phyloP scores from a whole-genome alignment of 2,329 filamentous ascomycete genomes.

The Phaeosphaeria sp. region DNA sequence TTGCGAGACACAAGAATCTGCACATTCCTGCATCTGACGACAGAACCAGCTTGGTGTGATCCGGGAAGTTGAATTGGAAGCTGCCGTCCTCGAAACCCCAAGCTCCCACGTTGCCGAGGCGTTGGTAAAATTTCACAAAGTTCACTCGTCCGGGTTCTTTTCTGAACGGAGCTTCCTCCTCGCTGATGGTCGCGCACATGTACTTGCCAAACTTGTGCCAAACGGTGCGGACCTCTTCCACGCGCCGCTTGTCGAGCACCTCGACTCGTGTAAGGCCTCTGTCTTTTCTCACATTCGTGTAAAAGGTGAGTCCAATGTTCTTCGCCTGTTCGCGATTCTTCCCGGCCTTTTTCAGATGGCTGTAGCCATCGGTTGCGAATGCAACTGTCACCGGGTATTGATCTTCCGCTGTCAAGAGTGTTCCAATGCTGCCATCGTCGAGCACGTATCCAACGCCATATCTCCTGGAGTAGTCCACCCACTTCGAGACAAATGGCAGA shows the following conservation, averaged over 20 bases:
- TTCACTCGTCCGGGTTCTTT: constrained; percentile 52
- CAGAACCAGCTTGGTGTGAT: constrained; percentile 84
- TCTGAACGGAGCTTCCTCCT: constrained; percentile 56
- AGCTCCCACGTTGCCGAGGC: constrained; percentile 80
- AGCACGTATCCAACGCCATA: constrained; percentile 85
- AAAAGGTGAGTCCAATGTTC: constrained; percentile 68
- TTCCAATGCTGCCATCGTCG: constrained; percentile 81
- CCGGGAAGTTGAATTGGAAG: constrained; percentile 86
- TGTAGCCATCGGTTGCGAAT: constrained; percentile 73
- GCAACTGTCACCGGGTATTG: constrained; percentile 71
- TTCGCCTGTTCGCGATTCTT: constrained; percentile 57
- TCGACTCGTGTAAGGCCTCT: constrained; percentile 68
- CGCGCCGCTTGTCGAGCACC: constrained; percentile 66
- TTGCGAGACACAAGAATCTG: constrained; percentile 77
- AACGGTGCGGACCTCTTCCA: constrained; percentile 62
- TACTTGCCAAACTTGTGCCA: constrained; percentile 76
- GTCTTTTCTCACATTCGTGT: constrained; percentile 70
- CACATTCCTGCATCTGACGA: constrained; percentile 77
- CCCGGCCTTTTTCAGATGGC: constrained; percentile 73
- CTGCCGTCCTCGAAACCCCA: constrained; percentile 84
- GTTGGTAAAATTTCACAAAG: constrained; percentile 81
- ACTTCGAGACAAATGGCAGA: constrained; percentile 71
- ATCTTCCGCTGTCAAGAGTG: constrained; percentile 59
- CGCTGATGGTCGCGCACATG: constrained; percentile 59
- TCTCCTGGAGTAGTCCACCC: constrained; percentile 90